Evolutionary conservation across 768 basidiomycete species (phyloP).

Genomic region (Pulveroboletus ravenelii): DNA sequence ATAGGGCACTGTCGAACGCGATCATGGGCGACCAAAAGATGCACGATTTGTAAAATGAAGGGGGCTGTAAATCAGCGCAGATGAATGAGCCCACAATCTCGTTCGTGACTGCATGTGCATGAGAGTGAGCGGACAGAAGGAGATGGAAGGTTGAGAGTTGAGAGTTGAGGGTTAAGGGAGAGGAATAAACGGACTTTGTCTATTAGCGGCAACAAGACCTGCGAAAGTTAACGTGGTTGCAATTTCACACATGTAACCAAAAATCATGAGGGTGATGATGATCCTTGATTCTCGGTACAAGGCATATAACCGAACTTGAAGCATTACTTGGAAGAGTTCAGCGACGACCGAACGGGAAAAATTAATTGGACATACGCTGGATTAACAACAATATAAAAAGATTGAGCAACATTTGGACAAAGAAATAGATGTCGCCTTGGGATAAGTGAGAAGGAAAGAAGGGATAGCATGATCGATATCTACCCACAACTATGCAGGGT

Average conservation of each 20-base stretch:
- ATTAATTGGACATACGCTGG: not conserved
- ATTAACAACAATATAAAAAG: conserved; percentile 1
- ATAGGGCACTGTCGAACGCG: not conserved
- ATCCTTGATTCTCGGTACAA: conserved; percentile 6
- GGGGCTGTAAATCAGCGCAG: not conserved
- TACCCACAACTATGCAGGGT: conserved; percentile 13
- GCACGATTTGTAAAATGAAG: not conserved
- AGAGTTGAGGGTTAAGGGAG: too few species aligned
- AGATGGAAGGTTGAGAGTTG: not conserved
- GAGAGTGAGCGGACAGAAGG: not conserved
- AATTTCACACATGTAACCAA: conserved; percentile 4
- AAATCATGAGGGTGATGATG: conserved; percentile 3
- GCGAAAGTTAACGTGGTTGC: not conserved
- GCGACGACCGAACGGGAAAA: not conserved
- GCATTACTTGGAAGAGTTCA: conserved; percentile 7
- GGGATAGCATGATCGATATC: not conserved
- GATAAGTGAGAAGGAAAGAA: not conserved
- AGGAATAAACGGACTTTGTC: not conserved
- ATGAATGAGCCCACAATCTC: not conserved
- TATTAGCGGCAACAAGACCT: too few species aligned
- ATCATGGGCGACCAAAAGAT: not conserved
- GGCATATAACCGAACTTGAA: conserved; percentile 13
- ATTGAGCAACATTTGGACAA: conserved; percentile 1
- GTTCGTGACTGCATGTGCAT: not conserved
- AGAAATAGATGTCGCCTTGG: conserved; percentile 11